Conservation (phyloP, 2,329 filamentous ascomycete genomes). For the Epichloe glyceriae region DNA sequence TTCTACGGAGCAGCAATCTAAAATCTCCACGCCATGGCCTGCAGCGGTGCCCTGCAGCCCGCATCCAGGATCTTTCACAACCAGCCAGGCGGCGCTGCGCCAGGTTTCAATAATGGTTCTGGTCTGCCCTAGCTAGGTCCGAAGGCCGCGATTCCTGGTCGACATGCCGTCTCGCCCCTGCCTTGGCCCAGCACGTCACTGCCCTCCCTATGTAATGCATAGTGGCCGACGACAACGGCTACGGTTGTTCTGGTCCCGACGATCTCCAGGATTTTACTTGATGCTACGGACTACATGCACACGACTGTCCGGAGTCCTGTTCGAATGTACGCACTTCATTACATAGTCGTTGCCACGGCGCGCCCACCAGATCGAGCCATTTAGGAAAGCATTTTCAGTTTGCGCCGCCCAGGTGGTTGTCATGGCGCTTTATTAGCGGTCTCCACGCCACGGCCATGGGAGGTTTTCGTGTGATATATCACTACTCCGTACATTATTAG, state of each 20-base stretch:
- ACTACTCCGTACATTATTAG: neutral
- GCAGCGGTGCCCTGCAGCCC: neutral
- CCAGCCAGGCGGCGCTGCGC: conserved; percentile 4
- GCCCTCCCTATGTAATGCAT: too few species aligned
- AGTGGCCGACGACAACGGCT: too few species aligned
- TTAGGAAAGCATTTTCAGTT: neutral
- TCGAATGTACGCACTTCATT: too few species aligned
- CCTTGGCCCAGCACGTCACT: too few species aligned
- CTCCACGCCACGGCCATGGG: neutral
- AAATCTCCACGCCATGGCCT: neutral
- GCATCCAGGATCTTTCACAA: neutral
- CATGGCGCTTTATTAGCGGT: neutral
- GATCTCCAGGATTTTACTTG: too few species aligned
- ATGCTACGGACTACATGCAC: too few species aligned
- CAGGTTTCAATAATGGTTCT: neutral
- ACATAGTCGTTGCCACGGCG: too few species aligned
- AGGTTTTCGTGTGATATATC: neutral
- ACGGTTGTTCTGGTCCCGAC: too few species aligned
- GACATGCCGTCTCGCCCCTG: too few species aligned
- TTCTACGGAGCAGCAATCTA: neutral
- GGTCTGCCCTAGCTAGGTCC: neutral
- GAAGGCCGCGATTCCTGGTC: neutral
- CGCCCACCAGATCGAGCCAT: too few species aligned
- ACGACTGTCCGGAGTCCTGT: too few species aligned
- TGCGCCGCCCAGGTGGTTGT: neutral